Evolutionary conservation across 2,329 filamentous ascomycete species (phyloP), one percentile per base, ranked within the genome.

Genomic region (Xylaria sp.): DNA sequence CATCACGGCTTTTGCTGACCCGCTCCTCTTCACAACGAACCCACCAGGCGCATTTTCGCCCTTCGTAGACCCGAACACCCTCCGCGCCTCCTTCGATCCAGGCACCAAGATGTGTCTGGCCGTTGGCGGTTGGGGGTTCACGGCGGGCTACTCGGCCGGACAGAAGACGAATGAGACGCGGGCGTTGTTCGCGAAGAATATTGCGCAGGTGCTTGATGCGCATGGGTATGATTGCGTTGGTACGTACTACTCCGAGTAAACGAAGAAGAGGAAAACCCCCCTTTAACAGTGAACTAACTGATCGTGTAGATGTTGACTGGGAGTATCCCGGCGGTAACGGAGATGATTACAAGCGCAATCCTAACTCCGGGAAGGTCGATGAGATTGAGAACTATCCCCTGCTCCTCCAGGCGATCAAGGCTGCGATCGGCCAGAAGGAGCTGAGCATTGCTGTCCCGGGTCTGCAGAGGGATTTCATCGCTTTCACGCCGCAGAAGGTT

Each of bases 61-160:
- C 5, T 71, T 71, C 58, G 63, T 65, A 18, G 58, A 66, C n/a
- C 57, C 67, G 9, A 60, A 53, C 16, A 61, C 60, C 2, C 66
- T 80, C 11, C 80, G 84, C 3, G 59, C 68, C 16, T 74, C 77
- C 57, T 84, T 87, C 61, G 72, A 73, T 5, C 60, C 73, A 0
- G 76, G 76, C 30, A 85, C 86, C 18, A 86, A 88, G 65, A 73
- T 91, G 19, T 80, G 88, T 75, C 79, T 91, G 44, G 87, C 89
- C 18, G 84, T 92, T 63, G 89, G 89, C 9, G 89, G 88, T 55
- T 92, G 89, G 88, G 88, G 87, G 0, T 86, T 90, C 61, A 85
- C 81, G 0, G 70, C 72, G 5, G 88, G 87, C 0, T 91, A 90
- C 67, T 79, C 81, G 0, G 71, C 70, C 8, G 87, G 81, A 0